A percentile compares a stretch with the other conserved stretches of the same genome.
These are phyloP conservation scores for Moringa oleifera DNA, from an alignment of 345 rosid species.

Conservation along the genomic window DNA sequence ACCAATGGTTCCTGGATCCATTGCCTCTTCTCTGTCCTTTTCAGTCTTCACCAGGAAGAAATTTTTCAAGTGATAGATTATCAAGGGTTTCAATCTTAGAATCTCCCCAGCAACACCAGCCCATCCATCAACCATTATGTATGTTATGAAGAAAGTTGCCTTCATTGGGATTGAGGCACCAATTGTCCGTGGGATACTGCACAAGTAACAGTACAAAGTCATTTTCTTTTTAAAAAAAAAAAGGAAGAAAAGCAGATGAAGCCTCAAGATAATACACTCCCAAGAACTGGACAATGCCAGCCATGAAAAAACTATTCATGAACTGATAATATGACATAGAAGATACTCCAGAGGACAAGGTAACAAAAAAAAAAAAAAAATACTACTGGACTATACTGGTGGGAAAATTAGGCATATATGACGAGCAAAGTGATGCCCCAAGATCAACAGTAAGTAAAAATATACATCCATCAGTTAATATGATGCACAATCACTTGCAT, in stretches of 20 bases:
- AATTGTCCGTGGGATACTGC: slow-evolving; percentile 84
- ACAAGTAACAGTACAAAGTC: neutral
- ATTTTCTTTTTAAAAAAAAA: neutral
- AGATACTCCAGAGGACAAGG: too few relatives aligned
- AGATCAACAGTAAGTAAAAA: too few relatives aligned
- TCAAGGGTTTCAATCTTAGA: slow-evolving; percentile 68
- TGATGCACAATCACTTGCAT: too few relatives aligned
- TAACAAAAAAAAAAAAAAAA: too few relatives aligned
- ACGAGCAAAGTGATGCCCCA: too few relatives aligned
- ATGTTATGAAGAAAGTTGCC: slow-evolving; percentile 94
- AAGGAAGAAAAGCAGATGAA: neutral
- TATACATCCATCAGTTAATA: too few relatives aligned
- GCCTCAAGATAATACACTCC: neutral
- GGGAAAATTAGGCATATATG: too few relatives aligned
- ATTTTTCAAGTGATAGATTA: slow-evolving; percentile 75
- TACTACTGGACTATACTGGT: too few relatives aligned
- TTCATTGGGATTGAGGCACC: slow-evolving; percentile 95
- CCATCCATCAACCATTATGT: slow-evolving; percentile 97
- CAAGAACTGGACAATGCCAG: neutral
- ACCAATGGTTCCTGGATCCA: slow-evolving; percentile 93
- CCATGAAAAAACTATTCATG: too few relatives aligned
- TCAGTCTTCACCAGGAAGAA: slow-evolving; percentile 86
- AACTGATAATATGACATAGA: too few relatives aligned
- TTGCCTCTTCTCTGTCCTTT: slow-evolving; percentile 91
- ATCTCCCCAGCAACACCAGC: slow-evolving; percentile 98